phyloP scores from a whole-genome alignment of 148 eudicot species.

The Nyssa sinensis region DNA sequence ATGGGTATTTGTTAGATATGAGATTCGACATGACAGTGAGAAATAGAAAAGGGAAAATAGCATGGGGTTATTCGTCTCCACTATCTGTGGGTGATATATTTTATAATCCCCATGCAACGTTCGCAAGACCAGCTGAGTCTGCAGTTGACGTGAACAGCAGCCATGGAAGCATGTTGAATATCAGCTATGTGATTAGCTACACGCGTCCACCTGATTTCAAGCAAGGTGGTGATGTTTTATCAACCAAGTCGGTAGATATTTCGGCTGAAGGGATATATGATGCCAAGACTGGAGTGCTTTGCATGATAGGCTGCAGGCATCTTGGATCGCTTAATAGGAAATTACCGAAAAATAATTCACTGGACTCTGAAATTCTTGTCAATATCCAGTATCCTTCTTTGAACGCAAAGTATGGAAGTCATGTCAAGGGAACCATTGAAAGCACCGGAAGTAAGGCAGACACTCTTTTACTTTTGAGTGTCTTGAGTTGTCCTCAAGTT shows the following conservation, averaged over 20 bases:
- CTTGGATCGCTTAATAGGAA: conserved; percentile 26
- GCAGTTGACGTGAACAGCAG: conserved; percentile 25
- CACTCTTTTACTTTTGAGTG: conserved; percentile 61
- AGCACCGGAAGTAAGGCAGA: conserved; percentile 69
- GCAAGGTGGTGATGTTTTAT: conserved; percentile 36
- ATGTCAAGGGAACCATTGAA: conserved; percentile 64
- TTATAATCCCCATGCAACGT: conserved; percentile 23
- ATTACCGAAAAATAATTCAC: conserved; percentile 22
- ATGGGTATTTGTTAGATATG: conserved; percentile 64
- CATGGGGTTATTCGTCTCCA: conserved; percentile 67
- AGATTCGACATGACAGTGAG: conserved; percentile 66
- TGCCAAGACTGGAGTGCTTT: conserved; percentile 51
- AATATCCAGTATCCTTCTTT: conserved; percentile 57
- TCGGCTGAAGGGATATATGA: conserved; percentile 85
- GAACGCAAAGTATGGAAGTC: conserved; percentile 27
- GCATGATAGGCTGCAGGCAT: conserved; percentile 82
- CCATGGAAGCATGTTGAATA: conserved; percentile 33
- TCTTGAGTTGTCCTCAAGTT: conserved; percentile 51
- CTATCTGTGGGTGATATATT: conserved; percentile 51
- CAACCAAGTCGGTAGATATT: conserved; percentile 30
- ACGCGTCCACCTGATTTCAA: conserved; percentile 27
- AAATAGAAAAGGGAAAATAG: conserved; percentile 38
- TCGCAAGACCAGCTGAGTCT: conserved; percentile 14
- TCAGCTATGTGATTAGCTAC: conserved; percentile 56
- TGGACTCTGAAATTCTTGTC: conserved; percentile 73